Conservation (phyloP, 345 rosid genomes). For the Ricinus communis region DNA sequence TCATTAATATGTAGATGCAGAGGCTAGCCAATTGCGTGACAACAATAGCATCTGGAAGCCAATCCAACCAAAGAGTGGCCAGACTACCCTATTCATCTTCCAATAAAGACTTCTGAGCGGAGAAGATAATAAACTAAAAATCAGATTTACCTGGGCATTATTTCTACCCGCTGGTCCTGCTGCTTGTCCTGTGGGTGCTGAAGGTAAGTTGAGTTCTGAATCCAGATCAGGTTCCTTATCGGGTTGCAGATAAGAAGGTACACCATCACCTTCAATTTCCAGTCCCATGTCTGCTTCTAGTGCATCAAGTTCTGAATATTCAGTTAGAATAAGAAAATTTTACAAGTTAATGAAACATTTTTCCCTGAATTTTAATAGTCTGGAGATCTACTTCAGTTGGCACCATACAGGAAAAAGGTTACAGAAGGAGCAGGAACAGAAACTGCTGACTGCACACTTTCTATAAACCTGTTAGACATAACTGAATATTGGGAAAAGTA, state of each 20-base stretch:
- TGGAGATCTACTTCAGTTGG: not conserved
- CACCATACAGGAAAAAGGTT: not conserved
- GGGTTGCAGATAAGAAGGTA: conserved; percentile 96
- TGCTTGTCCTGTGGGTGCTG: conserved; percentile 70
- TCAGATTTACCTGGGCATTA: conserved; percentile 58
- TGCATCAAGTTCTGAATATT: conserved; percentile 83
- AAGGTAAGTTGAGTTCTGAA: conserved; percentile 73
- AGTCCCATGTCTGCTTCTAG: conserved; percentile 96
- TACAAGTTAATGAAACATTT: not conserved
- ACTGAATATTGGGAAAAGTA: no score
- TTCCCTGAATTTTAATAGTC: not conserved
- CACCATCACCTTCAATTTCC: conserved; percentile 78
- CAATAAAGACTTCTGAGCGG: not conserved
- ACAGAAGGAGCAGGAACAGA: not conserved
- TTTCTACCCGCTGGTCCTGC: conserved; percentile 54
- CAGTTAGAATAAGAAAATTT: not conserved
- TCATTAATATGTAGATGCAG: not conserved
- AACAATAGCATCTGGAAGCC: not conserved
- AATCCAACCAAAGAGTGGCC: not conserved
- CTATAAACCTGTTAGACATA: not conserved
- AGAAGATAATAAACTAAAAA: not conserved
- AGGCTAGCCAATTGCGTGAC: not conserved
- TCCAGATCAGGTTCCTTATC: conserved; percentile 75
- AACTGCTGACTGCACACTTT: not conserved
- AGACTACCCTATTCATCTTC: not conserved